Conservation (phyloP, 176 grass and related monocot species). For the barley (Hordeum vulgare) region DNA sequence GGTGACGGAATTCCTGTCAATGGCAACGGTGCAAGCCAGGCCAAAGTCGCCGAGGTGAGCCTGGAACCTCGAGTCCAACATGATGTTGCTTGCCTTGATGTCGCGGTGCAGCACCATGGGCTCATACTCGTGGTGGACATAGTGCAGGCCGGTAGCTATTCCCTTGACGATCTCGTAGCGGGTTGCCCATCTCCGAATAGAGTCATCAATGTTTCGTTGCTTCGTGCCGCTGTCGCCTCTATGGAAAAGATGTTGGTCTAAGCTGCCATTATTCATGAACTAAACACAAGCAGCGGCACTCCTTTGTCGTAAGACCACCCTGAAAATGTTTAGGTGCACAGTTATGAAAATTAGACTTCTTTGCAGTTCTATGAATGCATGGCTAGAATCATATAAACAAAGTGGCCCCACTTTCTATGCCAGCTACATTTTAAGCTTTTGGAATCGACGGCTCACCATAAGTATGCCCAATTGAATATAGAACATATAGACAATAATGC, state of each 20-base stretch:
- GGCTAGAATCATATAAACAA: background rate
- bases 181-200: background rate
- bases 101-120: background rate
- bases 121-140: constrained; percentile 4
- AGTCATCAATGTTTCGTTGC: background rate
- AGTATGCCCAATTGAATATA: background rate
- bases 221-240: background rate
- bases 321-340: background rate
- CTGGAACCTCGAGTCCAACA: background rate
- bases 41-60: constrained; percentile 16
- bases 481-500: background rate
- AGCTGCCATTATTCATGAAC: background rate
- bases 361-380: background rate
- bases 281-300: background rate
- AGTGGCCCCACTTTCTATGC: background rate
- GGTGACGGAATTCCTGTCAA: no score
- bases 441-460: background rate
- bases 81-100: background rate
- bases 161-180: background rate
- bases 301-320: constrained; percentile 21
- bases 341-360: background rate
- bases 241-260: background rate
- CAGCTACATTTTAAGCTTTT: background rate
- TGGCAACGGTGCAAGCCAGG: background rate
- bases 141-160: background rate